These are phyloP conservation scores for Leptographium wingfieldii DNA, from an alignment of 2,329 filamentous ascomycete species.

Conservation along the genomic window DNA sequence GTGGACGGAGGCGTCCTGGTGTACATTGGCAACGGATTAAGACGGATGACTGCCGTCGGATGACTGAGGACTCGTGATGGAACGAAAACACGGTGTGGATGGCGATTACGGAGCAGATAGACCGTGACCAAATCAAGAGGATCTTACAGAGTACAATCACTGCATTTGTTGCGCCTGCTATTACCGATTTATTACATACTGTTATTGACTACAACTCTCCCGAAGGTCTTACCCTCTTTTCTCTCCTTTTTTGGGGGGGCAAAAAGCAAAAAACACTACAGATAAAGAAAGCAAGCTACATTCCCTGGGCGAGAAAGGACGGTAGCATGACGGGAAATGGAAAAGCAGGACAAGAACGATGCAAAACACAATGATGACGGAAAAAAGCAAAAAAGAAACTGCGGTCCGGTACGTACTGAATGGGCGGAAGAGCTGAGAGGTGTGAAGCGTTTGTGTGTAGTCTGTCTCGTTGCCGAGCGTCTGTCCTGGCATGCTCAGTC, in stretches of 20 bases:
- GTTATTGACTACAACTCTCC: background rate
- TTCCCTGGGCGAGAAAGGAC: background rate
- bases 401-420: slow-evolving; percentile 22
- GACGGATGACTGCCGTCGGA: slow-evolving; percentile 46
- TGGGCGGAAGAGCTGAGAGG: background rate
- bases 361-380: background rate
- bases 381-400: background rate
- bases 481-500: slow-evolving; percentile 24
- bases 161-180: background rate
- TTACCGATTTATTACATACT: background rate
- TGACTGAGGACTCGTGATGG: background rate
- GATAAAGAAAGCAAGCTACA: background rate
- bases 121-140: background rate
- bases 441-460: background rate
- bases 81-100: background rate
- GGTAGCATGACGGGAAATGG: background rate
- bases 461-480: background rate
- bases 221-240: background rate
- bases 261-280: background rate
- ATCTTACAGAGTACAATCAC: no score
- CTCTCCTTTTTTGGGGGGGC: background rate
- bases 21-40: slow-evolving; percentile 39
- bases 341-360: background rate
- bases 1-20: slow-evolving; percentile 10
- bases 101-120: background rate